Evolutionary conservation across 2,329 filamentous ascomycete species (phyloP).

Genomic region (Talaromyces rugulosus): DNA sequence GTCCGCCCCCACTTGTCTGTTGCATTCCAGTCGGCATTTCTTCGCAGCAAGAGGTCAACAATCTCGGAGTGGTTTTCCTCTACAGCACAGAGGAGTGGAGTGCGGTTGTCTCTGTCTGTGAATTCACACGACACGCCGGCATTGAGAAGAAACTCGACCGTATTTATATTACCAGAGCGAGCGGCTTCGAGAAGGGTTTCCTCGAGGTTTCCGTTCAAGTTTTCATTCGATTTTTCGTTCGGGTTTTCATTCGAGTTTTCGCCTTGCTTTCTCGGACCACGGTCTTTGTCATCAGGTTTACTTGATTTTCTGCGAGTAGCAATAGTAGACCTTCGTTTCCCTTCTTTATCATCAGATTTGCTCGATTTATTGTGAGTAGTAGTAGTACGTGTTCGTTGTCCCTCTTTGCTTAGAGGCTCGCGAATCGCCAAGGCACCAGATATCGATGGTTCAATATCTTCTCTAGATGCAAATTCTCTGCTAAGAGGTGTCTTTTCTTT

Average conservation of each 20-base stretch:
- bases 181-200: neutral
- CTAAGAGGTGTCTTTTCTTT: neutral
- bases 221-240: neutral
- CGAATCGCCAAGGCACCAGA: neutral
- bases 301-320: neutral
- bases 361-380: neutral
- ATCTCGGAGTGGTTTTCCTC: neutral
- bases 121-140: neutral
- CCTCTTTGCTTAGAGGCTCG: neutral
- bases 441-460: neutral
- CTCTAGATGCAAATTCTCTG: neutral
- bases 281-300: neutral
- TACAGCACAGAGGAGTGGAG: neutral
- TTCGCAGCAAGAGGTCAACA: slow-evolving; percentile 1
- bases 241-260: neutral
- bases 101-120: neutral
- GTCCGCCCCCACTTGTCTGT: neutral
- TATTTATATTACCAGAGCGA: neutral
- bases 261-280: neutral
- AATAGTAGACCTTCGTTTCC: neutral
- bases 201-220: neutral
- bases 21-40: neutral
- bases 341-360: neutral
- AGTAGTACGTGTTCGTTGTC: neutral
- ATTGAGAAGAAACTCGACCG: neutral